Evolutionary conservation across 2,329 filamentous ascomycete species (phyloP).

Genomic region (Hymenoscyphus salicellus): DNA sequence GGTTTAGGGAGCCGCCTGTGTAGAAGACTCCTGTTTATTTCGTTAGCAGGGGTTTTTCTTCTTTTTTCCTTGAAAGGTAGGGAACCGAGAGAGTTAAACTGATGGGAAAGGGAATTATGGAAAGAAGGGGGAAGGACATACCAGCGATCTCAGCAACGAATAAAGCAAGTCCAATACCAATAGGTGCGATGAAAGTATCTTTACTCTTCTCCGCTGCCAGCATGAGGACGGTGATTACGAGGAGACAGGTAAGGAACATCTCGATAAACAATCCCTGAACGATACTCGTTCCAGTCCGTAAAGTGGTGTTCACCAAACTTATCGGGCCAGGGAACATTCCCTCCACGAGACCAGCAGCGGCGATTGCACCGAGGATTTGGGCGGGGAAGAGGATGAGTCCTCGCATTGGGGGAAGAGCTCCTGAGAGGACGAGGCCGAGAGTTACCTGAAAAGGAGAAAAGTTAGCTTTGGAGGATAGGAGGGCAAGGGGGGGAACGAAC

Average conservation of each 20-base stretch:
- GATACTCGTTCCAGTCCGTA: slow-evolving; percentile 39
- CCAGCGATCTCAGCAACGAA: slow-evolving; percentile 49
- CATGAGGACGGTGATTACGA: slow-evolving; percentile 49
- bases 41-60: not conserved
- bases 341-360: slow-evolving; percentile 40
- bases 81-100: too few species aligned
- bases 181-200: slow-evolving; percentile 66
- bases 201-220: slow-evolving; percentile 69
- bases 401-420: slow-evolving; percentile 32
- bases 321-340: slow-evolving; percentile 44
- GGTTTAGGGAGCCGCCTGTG: slow-evolving; percentile 48
- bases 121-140: slow-evolving; percentile 9
- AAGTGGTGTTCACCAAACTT: slow-evolving; percentile 39
- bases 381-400: slow-evolving; percentile 32
- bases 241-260: slow-evolving; percentile 44
- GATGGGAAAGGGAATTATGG: not conserved
- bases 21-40: slow-evolving; percentile 41
- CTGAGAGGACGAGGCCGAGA: slow-evolving; percentile 36
- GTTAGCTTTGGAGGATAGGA: slow-evolving; percentile 6
- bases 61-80: too few species aligned
- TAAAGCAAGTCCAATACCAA: slow-evolving; percentile 68
- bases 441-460: slow-evolving; percentile 35
- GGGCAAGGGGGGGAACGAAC: slow-evolving; percentile 15
- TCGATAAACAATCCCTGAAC: slow-evolving; percentile 48
- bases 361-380: slow-evolving; percentile 34